Evolutionary conservation across 495 filamentous ascomycete genomes (phyloP), one percentile per base, ranked within the genome.

Genomic region (Aspergillus leporis): DNA sequence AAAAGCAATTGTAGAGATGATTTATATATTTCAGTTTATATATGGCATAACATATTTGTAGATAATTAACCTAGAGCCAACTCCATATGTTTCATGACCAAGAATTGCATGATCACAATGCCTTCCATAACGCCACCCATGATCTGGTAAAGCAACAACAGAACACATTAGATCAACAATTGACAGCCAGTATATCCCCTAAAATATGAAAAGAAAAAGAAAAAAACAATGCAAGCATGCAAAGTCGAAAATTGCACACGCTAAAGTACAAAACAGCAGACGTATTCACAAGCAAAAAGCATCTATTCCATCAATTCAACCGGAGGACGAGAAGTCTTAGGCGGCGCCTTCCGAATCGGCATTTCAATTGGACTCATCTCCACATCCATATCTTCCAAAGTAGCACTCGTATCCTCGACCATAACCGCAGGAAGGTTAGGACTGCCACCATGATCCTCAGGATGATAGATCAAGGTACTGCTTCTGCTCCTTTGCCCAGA

Each of bases 341-440:
- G 78, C 63, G 86, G 78, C 59, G 85, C 86, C 61, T 85, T 83
- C 70, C 71, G 83, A 48, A 71, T 55, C 60, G 72, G 73, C 62
- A 65, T 74, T 53, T 76, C 81, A 54, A 76, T 70, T 0, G 74
- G 74, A 21, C 76, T 81, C 69, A 73, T 65, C 4, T 74, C 77
- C 18, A 62, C 66, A 58, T 80, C 74, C 69, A 56, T 36, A 25
- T 69, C 72, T 23, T 71, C 73, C 14, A 79, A 78, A 34, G 74
- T 81, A 51, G 87, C 81, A 25, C 84, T 95, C 66, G 89, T 90
- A 74, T 98, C 95, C 66, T 95, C 90, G 6, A 98, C 92, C 61
- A 90, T 86, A 25, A 98, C 96, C 12, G 89, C 90, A 0, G 94
- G 94, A 59, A 98, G 71, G 66, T 86, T 81, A 12, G 90, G 90